Base-by-base conservation (phyloP, 139 green algal genomes). In the Ettlia oleoabundans region DNA sequence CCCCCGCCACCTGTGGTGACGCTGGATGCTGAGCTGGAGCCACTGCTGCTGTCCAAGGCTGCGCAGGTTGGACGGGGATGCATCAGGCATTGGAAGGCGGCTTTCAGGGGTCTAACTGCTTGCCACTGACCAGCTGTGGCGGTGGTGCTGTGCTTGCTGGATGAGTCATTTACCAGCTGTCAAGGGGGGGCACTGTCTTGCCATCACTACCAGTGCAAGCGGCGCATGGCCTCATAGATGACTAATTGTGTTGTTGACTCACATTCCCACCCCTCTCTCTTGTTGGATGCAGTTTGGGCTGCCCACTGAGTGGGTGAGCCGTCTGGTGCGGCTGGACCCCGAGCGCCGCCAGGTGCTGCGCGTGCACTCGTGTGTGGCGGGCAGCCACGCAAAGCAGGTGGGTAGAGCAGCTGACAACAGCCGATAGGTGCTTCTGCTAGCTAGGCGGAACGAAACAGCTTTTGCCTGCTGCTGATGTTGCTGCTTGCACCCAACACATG, bases 31-130 rank as follows among this genome's bases (percentile, higher is more conserved):
- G 94, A 97, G 88, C 86, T 98, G 66, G 88, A 92, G 84, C 90
- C 93, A 1, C 74, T 96, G 76, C 86, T 95, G 72, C 91, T 98
- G n/a, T 89, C 82, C 73, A 96, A 96, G 86, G 94, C 94, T 1
- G 85, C 89, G 18, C 65, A 92, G 81, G 76, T 75, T 35, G 7
- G 38, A n/a, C n/a, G n/a, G n/a, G 19, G 21, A n/a, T n/a, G n/a
- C n/a, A n/a, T n/a, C n/a, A n/a, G n/a, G n/a, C n/a, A n/a, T 10
- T 58, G 47, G 47, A 15, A 58, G 47, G 47, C 47, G 13, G 47
- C 47, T 58, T 58, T n/a, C n/a, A n/a, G n/a, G n/a, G n/a, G n/a
- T n/a, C n/a, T n/a, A n/a, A n/a, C n/a, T n/a, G n/a, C n/a, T n/a
- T n/a, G n/a, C n/a, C n/a, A n/a, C n/a, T n/a, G n/a, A n/a, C 47